Evolutionary conservation across 108 stramenopile species (phyloP).

Genomic region (Mediolabrus comicus): DNA sequence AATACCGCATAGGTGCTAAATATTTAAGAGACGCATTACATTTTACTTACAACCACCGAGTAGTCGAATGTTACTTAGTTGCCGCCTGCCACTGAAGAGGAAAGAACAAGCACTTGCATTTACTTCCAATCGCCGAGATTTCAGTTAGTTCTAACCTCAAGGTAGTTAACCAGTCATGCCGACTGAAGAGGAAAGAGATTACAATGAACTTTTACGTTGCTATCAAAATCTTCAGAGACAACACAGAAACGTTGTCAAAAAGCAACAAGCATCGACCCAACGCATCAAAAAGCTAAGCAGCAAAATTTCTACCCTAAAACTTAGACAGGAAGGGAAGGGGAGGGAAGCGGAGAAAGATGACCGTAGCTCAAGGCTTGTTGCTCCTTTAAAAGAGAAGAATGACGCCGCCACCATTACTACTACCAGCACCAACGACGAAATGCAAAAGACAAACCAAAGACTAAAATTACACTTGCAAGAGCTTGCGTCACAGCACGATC

Average conservation of each 20-base stretch:
- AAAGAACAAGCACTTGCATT: too few species aligned
- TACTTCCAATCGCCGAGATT: too few species aligned
- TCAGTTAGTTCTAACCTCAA: too few species aligned
- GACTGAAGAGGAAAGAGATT: neutral
- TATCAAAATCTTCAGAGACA: neutral
- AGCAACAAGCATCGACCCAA: neutral
- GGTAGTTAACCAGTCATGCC: neutral
- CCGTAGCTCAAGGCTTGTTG: too few species aligned
- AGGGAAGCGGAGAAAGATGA: too few species aligned
- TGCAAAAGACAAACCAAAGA: slow-evolving; percentile 7
- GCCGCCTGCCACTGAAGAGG: too few species aligned
- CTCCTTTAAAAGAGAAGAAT: too few species aligned
- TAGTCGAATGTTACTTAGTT: too few species aligned
- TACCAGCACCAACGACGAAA: neutral
- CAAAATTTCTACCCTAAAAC: neutral
- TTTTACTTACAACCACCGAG: too few species aligned
- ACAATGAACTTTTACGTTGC: neutral
- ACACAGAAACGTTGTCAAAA: neutral
- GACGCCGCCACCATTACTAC: too few species aligned
- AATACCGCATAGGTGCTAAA: too few species aligned
- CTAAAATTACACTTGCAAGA: slow-evolving; percentile 14
- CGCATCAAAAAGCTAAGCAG: neutral
- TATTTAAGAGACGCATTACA: too few species aligned
- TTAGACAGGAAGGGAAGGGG: neutral
- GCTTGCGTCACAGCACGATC: slow-evolving; percentile 16